Evolutionary conservation across 129 eudicot species (phyloP).

Genomic region (Pseudognaphalium luteoalbum): DNA sequence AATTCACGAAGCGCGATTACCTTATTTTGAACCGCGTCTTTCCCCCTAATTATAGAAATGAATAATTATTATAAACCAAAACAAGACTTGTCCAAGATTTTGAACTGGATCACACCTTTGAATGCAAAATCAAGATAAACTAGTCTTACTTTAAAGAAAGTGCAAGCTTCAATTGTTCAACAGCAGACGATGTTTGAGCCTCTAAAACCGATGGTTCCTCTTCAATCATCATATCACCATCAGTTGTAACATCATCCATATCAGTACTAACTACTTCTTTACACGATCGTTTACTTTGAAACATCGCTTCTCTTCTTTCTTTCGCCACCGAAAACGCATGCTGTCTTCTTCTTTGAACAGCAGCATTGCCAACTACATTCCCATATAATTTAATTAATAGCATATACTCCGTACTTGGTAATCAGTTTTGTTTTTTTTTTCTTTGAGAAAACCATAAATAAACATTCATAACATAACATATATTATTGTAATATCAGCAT

Average conservation of each 20-base stretch:
- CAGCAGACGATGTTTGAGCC: conserved; percentile 66
- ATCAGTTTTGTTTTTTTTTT: not conserved
- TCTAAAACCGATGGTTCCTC: conserved; percentile 76
- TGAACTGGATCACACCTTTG: not conserved
- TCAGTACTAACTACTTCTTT: conserved; percentile 53
- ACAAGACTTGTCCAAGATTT: not conserved
- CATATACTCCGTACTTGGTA: not conserved
- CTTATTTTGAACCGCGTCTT: conserved; percentile 62
- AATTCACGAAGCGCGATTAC: conserved; percentile 76
- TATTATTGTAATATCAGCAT: not conserved
- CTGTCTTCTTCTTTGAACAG: conserved; percentile 78
- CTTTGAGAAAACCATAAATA: not conserved
- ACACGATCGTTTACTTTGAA: conserved; percentile 78
- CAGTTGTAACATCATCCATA: conserved; percentile 32
- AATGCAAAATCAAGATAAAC: not conserved
- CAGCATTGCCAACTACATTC: conserved; percentile 78
- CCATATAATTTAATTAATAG: not conserved
- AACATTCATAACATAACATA: not conserved
- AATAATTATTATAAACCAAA: not conserved
- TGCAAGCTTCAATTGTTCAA: conserved; percentile 65
- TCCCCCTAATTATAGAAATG: conserved; percentile 46
- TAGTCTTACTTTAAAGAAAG: conserved; percentile 56
- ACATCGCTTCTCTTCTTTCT: conserved; percentile 85
- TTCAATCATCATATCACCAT: conserved; percentile 67
- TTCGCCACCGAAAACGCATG: conserved; percentile 71